phyloP scores from a whole-genome alignment of 305 asterid genomes.

The Vinca major region DNA sequence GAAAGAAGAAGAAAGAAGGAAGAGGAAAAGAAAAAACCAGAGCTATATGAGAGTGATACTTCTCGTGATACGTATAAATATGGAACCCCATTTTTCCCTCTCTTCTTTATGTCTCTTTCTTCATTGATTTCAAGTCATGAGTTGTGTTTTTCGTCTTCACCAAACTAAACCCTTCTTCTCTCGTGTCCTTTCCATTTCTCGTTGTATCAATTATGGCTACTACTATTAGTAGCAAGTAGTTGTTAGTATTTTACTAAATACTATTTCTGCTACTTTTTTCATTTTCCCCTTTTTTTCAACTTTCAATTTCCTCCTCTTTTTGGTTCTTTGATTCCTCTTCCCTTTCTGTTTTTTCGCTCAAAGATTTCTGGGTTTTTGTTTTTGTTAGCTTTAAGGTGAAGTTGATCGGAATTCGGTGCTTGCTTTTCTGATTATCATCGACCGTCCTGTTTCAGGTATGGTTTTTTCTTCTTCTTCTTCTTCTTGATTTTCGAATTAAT shows the following conservation, averaged over 20 bases:
- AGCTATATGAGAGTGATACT: background rate
- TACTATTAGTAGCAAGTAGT: background rate
- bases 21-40: background rate
- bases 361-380: background rate
- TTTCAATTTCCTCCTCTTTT: background rate
- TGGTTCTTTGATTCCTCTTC: slow-evolving; percentile 1
- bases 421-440: background rate
- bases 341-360: background rate
- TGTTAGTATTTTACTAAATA: background rate
- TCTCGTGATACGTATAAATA: slow-evolving; percentile 11
- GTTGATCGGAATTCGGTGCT: background rate
- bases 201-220: slow-evolving; percentile 4
- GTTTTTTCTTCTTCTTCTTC: background rate
- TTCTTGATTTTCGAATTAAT: background rate
- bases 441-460: slow-evolving; percentile 1
- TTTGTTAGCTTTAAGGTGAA: background rate
- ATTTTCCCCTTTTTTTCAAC: background rate
- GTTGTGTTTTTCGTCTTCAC: slow-evolving; percentile 4
- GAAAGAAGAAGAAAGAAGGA: background rate
- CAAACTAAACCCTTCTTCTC: slow-evolving; percentile 2
- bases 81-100: background rate
- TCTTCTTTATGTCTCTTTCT: background rate
- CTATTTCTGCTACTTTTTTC: background rate
- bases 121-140: slow-evolving; percentile 9
- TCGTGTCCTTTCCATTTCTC: background rate